phyloP scores from a whole-genome alignment of 345 rosid genomes.

The Laguncularia racemosa region DNA sequence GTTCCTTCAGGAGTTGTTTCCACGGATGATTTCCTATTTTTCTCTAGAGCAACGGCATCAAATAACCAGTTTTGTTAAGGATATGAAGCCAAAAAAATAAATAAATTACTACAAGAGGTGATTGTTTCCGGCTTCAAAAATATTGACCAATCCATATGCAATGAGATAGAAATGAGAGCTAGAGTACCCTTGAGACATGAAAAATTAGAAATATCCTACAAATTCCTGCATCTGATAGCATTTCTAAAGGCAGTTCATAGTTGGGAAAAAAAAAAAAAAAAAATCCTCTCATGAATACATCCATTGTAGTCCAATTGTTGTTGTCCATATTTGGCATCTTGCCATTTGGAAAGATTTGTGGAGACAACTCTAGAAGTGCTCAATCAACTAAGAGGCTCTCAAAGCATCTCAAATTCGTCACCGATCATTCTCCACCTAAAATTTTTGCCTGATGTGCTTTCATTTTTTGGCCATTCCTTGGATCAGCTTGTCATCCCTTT shows the following conservation, averaged over 20 bases:
- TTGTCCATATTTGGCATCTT: conserved; percentile 48
- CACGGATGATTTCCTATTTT: conserved; percentile 58
- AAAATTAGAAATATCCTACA: conserved; percentile 16
- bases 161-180: conserved; percentile 13
- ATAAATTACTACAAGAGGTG: conserved; percentile 53
- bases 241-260: conserved; percentile 20
- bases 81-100: conserved; percentile 40
- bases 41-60: conserved; percentile 31
- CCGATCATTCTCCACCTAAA: conserved; percentile 38
- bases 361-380: conserved; percentile 40
- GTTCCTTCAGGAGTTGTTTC: conserved; percentile 50
- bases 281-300: conserved; percentile 9
- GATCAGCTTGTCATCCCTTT: conserved; percentile 46
- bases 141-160: conserved; percentile 16
- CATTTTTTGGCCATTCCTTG: conserved; percentile 55
- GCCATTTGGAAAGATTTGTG: conserved; percentile 50
- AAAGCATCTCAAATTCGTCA: conserved; percentile 24
- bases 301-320: conserved; percentile 22
- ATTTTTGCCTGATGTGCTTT: conserved; percentile 56
- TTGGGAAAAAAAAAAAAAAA: too few relatives aligned
- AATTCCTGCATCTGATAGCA: conserved; percentile 15
- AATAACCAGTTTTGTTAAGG: conserved; percentile 26
- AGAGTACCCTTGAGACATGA: conserved; percentile 14
- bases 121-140: conserved; percentile 40
- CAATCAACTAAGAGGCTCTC: conserved; percentile 27